A percentile compares a stretch with the other conserved stretches of the same genome.
These are phyloP conservation scores for Simmondsia chinensis DNA, from an alignment of 148 eudicot genomes.

Conservation along the genomic window DNA sequence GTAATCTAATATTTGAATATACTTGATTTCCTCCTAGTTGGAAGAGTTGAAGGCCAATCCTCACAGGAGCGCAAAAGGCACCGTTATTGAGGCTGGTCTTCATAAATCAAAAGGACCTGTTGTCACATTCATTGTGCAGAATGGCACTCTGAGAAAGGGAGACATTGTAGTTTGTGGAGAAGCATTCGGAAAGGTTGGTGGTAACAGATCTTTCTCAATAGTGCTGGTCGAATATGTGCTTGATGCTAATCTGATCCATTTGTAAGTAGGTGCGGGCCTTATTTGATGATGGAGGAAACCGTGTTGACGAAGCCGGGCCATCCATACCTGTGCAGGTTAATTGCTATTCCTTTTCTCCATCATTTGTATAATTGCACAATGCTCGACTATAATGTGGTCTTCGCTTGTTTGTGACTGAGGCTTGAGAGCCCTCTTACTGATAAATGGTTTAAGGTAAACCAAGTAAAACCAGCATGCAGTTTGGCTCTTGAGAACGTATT, in stretches of 20 bases:
- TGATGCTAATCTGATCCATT: constrained; percentile 3
- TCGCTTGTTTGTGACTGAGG: background rate
- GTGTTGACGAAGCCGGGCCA: constrained; percentile 85
- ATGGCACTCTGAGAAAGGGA: constrained; percentile 87
- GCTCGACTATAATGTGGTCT: too few species aligned
- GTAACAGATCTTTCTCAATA: background rate
- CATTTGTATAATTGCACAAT: too few species aligned
- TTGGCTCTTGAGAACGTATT: too few species aligned
- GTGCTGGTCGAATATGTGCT: background rate
- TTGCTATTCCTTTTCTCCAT: too few species aligned
- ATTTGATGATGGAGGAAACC: constrained; percentile 82
- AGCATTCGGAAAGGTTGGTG: constrained; percentile 91
- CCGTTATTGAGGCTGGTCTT: constrained; percentile 95
- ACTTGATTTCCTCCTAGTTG: constrained; percentile 32
- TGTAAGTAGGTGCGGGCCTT: constrained; percentile 70
- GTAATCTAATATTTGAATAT: constrained; percentile 3
- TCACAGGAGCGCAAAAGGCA: constrained; percentile 81
- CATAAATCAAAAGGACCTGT: constrained; percentile 89
- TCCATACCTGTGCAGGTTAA: constrained; percentile 93
- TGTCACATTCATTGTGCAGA: constrained; percentile 94
- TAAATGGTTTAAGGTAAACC: too few species aligned
- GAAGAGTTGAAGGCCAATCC: constrained; percentile 99
- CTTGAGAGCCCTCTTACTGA: too few species aligned
- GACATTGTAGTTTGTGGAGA: constrained; percentile 83
- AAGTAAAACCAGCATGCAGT: too few species aligned